Base-by-base conservation (phyloP, 163 green algal species). In the Volvox carteri region DNA sequence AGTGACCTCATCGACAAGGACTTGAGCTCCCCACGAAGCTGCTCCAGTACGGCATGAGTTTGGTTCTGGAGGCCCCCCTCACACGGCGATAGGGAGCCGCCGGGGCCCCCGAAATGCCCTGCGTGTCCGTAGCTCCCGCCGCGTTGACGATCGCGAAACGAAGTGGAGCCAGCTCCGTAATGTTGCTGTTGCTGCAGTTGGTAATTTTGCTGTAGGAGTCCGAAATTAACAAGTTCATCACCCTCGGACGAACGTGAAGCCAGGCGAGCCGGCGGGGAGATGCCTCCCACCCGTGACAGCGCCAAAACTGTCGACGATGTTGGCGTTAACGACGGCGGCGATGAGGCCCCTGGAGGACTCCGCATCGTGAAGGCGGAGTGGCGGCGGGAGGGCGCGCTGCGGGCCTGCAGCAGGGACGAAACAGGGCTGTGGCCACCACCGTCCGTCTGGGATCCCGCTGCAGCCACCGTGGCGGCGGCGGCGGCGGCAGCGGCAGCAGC, bases 21-120 rank as follows among this genome's bases (percentile, higher is more conserved):
- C 67, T 72, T 79, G 12, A 87, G 46, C 67, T 87, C 81, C 6
- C 65, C 65, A 11, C 81, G 65, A 44, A 87, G 81, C 67, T 87
- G 65, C 44, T 87, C 30, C 46, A 87, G 67, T 11, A 65, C 81
- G 0, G 81, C 81, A 41, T 87, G 81, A 2, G 81, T 87, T 68
- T 87, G 33, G 81, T 87, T 72, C 48, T 87, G 81, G 16, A 87
- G 81, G 1, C 81, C 78, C 8, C 58, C 14, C 67, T 73, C 4
- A 18, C 54, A 48, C 11, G 23, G 77, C 54, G 52, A 25, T 25
- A 25, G 11, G 30, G 37, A 35, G 23, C 37, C 78, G 28, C 9
- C 37, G 35, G 18, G 28, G 75, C 46, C 30, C 7, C 30, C 28
- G 44, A 41, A 67, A 33, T 67, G 56, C 56, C 30, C 25, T 42